phyloP scores from a whole-genome alignment of 768 basidiomycete species.

The Rhodotorula paludigena region DNA sequence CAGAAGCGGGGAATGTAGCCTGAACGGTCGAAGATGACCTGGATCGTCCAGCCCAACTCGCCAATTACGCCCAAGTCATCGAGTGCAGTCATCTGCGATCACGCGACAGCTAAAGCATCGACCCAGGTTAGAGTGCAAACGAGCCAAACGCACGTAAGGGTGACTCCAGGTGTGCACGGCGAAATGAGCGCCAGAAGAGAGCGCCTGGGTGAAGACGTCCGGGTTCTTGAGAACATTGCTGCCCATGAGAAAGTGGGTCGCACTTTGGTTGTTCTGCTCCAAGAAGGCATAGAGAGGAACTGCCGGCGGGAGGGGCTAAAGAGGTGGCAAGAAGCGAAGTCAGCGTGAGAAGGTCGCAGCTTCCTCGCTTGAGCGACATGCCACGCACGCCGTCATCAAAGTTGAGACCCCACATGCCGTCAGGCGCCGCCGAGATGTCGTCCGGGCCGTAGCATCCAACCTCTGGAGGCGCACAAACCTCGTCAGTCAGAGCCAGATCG shows the following conservation, averaged over 20 bases:
- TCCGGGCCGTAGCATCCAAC: slow-evolving; percentile 50
- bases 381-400: slow-evolving; percentile 66
- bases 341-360: too few species aligned
- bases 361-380: too few species aligned
- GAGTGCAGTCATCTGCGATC: slow-evolving; percentile 63
- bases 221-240: slow-evolving; percentile 62
- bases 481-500: background rate
- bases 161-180: slow-evolving; percentile 61
- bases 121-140: too few species aligned
- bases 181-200: slow-evolving; percentile 48
- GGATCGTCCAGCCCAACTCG: slow-evolving; percentile 75
- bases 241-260: slow-evolving; percentile 88
- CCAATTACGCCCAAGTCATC: slow-evolving; percentile 64
- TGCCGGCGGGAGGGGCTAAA: slow-evolving; percentile 54
- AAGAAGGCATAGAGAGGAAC: slow-evolving; percentile 62
- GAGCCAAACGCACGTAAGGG: slow-evolving; percentile 45
- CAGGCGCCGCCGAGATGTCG: slow-evolving; percentile 73
- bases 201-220: slow-evolving; percentile 56
- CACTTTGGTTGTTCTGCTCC: slow-evolving; percentile 58
- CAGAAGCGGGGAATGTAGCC: slow-evolving; percentile 71
- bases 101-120: background rate
- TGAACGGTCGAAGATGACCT: slow-evolving; percentile 70
- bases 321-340: background rate
- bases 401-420: slow-evolving; percentile 58
- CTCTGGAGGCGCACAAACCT: background rate